Evolutionary conservation across 108 stramenopile species (phyloP), one percentile per base, ranked within the genome.

Genomic region (Nitzschia sp.): DNA sequence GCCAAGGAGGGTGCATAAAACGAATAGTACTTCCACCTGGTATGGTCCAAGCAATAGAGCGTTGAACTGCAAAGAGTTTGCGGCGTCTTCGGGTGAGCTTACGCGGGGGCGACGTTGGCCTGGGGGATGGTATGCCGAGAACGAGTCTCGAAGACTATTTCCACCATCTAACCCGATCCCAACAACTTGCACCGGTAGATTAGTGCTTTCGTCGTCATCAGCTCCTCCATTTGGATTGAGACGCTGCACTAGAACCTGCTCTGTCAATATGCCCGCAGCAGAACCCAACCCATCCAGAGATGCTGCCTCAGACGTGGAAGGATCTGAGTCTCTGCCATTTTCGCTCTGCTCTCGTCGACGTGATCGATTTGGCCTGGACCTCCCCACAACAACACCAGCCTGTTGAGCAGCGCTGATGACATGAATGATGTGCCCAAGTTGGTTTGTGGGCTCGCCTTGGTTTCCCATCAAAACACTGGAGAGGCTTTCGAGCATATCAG

Each of bases 1-100:
- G 1, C 89, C 87, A 6, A 95, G 80, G 23, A 95, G 65, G 3
- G 91, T 91, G 53, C 91, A 95, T 21, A 95, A 69, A 23, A 95
- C 91, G 67, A 95, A 92, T 3, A 95, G 68, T 29, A 95, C 78
- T 63, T 92, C 91, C 28, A 95, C 90, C 66, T 92, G 87, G 53
- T 80, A 82, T 13, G 83, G 85, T 15, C 78, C 80, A 2, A 92
- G 78, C 2, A 87, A 52, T 34, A 89, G 63, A 30, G 82, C 85
- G 60, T 88, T 85, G 68, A 92, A 87, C 33, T 86, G 83, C 47
- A 92, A 45, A 11, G 80, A 66, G 59, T 87, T 88, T 4, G 80
- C 81, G 35, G 88, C 84, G 29, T 85, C 84, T 21, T 68, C 41
- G 4, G 82, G 78, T 5, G 77, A 69, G 19, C 65, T 35, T 36